Evolutionary conservation across 2,329 filamentous ascomycete genomes (phyloP).

Genomic region (Venturiaceae sp.): DNA sequence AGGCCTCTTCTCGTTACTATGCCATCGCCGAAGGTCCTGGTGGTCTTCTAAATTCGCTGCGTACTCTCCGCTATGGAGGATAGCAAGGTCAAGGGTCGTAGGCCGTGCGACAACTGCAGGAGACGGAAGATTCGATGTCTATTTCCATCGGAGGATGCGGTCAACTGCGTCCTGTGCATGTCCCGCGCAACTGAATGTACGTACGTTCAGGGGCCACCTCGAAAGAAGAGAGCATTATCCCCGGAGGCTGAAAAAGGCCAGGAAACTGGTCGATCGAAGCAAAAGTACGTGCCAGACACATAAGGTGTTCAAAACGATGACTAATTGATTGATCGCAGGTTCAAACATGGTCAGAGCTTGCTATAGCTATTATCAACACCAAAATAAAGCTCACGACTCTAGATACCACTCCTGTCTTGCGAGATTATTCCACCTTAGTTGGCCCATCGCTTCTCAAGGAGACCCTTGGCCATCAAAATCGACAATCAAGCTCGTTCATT

Average conservation of each 20-base stretch:
- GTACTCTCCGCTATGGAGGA: neutral
- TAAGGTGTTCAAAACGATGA: neutral
- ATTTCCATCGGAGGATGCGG: neutral
- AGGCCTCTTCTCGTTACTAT: neutral
- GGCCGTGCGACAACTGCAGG: constrained; percentile 4
- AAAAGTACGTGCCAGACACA: neutral
- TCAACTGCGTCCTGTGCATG: constrained; percentile 1
- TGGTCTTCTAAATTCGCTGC: neutral
- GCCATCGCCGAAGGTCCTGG: neutral
- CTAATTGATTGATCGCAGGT: neutral
- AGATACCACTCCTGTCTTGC: constrained; percentile 1
- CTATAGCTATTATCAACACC: neutral
- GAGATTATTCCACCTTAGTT: constrained; percentile 21
- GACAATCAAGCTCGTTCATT: constrained; percentile 19
- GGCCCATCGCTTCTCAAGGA: constrained; percentile 23
- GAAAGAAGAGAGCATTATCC: neutral
- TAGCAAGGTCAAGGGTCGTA: neutral
- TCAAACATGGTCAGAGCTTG: neutral
- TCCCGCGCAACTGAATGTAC: constrained; percentile 6
- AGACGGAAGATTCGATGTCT: constrained; percentile 6
- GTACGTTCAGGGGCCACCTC: neutral
- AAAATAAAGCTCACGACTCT: neutral
- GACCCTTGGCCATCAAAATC: constrained; percentile 23
- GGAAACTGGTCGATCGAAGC: neutral
- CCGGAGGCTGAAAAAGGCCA: neutral